Evolutionary conservation across 2,329 filamentous ascomycete genomes (phyloP).

Genomic region (Plectosphaerella sp.): DNA sequence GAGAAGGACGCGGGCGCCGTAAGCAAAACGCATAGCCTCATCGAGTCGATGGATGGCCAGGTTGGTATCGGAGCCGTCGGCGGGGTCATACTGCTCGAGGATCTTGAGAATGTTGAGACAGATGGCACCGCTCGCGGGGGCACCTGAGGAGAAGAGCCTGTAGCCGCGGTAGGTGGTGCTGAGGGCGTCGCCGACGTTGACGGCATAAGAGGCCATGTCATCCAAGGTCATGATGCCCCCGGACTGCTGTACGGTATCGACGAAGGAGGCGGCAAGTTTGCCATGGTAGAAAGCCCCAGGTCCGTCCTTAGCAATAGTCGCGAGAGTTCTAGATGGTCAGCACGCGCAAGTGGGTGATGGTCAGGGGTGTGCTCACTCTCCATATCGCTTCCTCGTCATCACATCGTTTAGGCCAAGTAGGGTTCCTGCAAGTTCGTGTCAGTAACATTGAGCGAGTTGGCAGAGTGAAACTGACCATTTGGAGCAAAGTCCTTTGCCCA

Average conservation of each 20-base stretch:
- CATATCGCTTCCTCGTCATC: constrained; percentile 78
- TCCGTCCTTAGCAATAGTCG: constrained; percentile 70
- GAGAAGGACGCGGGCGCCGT: constrained; percentile 71
- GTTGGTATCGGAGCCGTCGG: constrained; percentile 51
- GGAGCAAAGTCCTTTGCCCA: constrained; percentile 91
- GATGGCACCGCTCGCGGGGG: constrained; percentile 76
- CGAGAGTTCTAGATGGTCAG: constrained; percentile 51
- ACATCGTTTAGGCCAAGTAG: constrained; percentile 67
- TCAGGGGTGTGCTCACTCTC: constrained; percentile 32
- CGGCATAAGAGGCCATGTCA: constrained; percentile 70
- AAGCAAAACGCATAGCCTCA: constrained; percentile 87
- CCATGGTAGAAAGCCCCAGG: constrained; percentile 71
- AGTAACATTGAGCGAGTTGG: no score
- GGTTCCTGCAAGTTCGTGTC: constrained; percentile 38
- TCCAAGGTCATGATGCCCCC: constrained; percentile 84
- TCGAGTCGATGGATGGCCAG: constrained; percentile 77
- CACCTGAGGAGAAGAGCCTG: constrained; percentile 63
- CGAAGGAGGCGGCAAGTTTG: constrained; percentile 69
- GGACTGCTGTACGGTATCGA: constrained; percentile 59
- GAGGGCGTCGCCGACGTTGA: constrained; percentile 60
- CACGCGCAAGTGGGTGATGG: neutral
- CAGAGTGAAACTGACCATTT: constrained; percentile 42
- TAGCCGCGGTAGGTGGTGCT: constrained; percentile 65
- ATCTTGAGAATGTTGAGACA: constrained; percentile 75
- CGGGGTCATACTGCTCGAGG: constrained; percentile 66